Conservation (phyloP, 2,329 filamentous ascomycete species). For the Ascochyta rabiei region DNA sequence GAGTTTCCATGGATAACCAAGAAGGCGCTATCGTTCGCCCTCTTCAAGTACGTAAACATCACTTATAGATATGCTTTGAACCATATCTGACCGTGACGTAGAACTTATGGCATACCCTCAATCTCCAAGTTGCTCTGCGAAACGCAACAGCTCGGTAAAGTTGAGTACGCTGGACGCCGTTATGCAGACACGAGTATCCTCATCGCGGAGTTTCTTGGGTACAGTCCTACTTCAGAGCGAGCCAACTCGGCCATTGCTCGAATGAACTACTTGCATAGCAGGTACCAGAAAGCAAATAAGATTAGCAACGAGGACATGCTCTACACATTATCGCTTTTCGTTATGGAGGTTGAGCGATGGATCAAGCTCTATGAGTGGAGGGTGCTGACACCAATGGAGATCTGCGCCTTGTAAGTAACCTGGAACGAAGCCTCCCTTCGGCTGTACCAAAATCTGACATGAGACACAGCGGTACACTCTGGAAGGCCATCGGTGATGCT, state of each 20-base stretch:
- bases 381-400: constrained; percentile 67
- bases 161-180: constrained; percentile 31
- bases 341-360: constrained; percentile 69
- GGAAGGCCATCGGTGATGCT: constrained; percentile 73
- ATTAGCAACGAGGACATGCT: constrained; percentile 69
- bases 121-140: constrained; percentile 45
- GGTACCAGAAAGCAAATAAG: constrained; percentile 63
- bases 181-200: constrained; percentile 43
- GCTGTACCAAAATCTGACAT: neutral
- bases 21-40: constrained; percentile 62
- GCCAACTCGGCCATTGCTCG: constrained; percentile 59
- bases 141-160: constrained; percentile 39
- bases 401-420: constrained; percentile 60
- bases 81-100: constrained; percentile 4
- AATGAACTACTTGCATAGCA: constrained; percentile 67
- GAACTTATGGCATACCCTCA: constrained; percentile 47
- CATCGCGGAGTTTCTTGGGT: constrained; percentile 38
- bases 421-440: neutral
- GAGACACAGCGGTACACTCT: constrained; percentile 61
- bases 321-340: constrained; percentile 69
- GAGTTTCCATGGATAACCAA: constrained; percentile 63
- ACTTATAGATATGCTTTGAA: neutral
- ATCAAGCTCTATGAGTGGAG: constrained; percentile 74
- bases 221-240: constrained; percentile 42
- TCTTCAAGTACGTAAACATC: constrained; percentile 54